These are phyloP conservation scores for Polytrichum commune DNA, from an alignment of 225 moss, liverwort and hornwort species.

Conservation along the genomic window DNA sequence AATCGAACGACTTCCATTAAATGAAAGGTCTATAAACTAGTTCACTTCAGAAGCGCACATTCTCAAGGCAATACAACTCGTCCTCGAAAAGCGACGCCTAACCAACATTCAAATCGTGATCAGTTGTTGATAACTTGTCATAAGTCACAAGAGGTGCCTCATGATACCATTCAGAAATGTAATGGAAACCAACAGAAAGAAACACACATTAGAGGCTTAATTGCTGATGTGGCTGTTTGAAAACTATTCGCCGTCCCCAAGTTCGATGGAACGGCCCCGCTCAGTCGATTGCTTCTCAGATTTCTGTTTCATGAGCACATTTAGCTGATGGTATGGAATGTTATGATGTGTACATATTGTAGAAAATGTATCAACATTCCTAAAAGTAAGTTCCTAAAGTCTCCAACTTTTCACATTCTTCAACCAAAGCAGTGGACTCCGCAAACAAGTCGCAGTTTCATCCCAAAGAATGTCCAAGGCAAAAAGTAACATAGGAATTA, in stretches of 20 bases:
- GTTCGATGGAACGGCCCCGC: conserved; percentile 34
- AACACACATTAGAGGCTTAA: neutral
- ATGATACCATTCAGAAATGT: neutral
- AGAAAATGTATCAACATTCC: neutral
- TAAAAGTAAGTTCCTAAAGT: no score
- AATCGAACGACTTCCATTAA: no score
- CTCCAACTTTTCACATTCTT: neutral
- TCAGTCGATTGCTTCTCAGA: conserved; percentile 37
- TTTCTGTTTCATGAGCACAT: conserved; percentile 10
- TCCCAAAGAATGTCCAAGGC: no score
- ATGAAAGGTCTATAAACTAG: no score
- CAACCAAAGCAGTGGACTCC: neutral
- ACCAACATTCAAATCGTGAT: no score
- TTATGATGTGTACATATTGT: neutral
- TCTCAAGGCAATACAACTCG: no score
- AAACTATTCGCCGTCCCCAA: conserved; percentile 35
- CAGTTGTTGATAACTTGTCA: neutral
- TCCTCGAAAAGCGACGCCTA: no score
- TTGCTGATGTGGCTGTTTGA: neutral
- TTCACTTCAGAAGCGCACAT: no score
- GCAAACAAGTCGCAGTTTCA: neutral
- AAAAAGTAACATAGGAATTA: no score
- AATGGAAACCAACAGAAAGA: neutral
- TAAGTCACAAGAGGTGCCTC: neutral
- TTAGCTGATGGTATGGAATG: neutral